Evolutionary conservation across 2,329 filamentous ascomycete species (phyloP).

Genomic region (Xylogone sp.): DNA sequence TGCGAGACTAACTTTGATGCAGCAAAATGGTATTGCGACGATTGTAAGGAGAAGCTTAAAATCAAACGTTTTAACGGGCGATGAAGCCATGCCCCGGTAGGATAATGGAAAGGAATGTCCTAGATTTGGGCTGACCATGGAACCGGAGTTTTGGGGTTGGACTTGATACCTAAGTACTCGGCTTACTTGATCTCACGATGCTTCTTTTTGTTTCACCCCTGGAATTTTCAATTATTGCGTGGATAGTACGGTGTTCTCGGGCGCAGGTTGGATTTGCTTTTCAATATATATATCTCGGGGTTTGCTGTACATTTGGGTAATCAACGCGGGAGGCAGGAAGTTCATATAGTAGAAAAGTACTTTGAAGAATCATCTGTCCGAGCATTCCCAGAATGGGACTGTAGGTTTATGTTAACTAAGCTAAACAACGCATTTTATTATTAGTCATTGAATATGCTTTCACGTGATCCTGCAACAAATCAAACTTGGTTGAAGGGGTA

Average conservation of each 20-base stretch:
- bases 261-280: background rate
- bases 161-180: background rate
- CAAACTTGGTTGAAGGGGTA: no score
- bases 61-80: conserved; percentile 22
- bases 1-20: background rate
- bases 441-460: no score
- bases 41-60: conserved; percentile 26
- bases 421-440: no score
- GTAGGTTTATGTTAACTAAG: no score
- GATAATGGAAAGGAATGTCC: background rate
- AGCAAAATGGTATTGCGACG: conserved; percentile 30
- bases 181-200: background rate
- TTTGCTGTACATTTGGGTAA: background rate
- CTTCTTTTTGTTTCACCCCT: background rate
- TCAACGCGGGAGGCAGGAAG: background rate
- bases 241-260: background rate
- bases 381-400: no score
- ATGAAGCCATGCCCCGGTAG: conserved; percentile 4
- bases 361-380: no score
- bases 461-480: no score
- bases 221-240: background rate
- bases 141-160: background rate
- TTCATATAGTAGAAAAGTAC: background rate
- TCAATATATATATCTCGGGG: background rate
- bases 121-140: background rate